Evolutionary conservation across 495 filamentous ascomycete species (phyloP).

Genomic region (Sordaria brevicollis): DNA sequence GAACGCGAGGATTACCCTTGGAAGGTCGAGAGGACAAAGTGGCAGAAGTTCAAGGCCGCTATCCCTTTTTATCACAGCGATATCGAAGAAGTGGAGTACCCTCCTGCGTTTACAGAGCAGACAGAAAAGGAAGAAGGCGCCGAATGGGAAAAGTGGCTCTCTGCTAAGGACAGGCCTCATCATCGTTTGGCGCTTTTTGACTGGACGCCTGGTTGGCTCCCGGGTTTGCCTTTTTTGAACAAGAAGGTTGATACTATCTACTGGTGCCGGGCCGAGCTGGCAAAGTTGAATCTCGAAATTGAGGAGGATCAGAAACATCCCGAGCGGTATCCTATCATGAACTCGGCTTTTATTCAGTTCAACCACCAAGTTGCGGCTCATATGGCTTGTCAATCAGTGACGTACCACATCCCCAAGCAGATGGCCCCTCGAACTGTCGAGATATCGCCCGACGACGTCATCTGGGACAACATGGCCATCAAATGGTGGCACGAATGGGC

Average conservation of each 20-base stretch:
- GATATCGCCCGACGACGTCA: conserved; percentile 84
- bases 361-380: conserved; percentile 96
- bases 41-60: conserved; percentile 30
- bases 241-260: conserved; percentile 95
- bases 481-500: conserved; percentile 89
- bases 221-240: conserved; percentile 66
- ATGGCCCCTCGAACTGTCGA: conserved; percentile 92
- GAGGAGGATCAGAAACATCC: conserved; percentile 80
- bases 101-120: conserved; percentile 56
- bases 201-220: conserved; percentile 63
- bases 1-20: conserved; percentile 31
- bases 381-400: conserved; percentile 92
- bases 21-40: conserved; percentile 33
- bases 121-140: conserved; percentile 57
- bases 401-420: conserved; percentile 82
- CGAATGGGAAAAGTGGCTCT: conserved; percentile 79
- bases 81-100: conserved; percentile 49
- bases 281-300: conserved; percentile 84
- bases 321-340: conserved; percentile 89
- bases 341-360: conserved; percentile 97
- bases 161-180: conserved; percentile 71
- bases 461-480: conserved; percentile 98
- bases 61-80: conserved; percentile 29
- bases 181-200: conserved; percentile 72
- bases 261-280: conserved; percentile 78